phyloP scores from a whole-genome alignment of 2,329 filamentous ascomycete genomes.

The Aspergillus sp. region DNA sequence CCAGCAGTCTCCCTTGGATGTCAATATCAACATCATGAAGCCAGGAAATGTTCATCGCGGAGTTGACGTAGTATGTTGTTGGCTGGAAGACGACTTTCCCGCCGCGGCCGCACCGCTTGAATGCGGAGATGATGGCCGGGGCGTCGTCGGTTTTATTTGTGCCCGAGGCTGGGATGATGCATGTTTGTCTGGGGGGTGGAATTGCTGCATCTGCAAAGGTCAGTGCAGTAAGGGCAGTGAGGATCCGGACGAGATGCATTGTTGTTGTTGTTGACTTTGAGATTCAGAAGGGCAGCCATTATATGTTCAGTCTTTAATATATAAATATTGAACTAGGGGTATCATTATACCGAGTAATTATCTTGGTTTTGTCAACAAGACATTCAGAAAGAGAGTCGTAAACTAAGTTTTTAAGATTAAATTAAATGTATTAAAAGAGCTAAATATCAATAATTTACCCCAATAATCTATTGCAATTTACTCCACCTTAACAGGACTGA shows the following conservation, averaged over 20 bases:
- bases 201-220: neutral
- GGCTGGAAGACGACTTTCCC: conserved; percentile 54
- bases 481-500: no score
- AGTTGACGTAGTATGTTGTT: conserved; percentile 50
- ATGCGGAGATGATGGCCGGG: conserved; percentile 53
- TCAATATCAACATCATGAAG: conserved; percentile 51
- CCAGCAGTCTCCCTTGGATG: conserved; percentile 49
- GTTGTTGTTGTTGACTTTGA: neutral
- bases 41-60: conserved; percentile 51
- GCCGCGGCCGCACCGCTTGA: conserved; percentile 49
- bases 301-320: no score
- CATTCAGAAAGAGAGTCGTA: no score
- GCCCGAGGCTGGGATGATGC: conserved; percentile 14
- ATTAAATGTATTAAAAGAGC: no score
- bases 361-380: no score
- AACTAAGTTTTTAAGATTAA: no score
- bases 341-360: no score
- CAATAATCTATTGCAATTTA: no score
- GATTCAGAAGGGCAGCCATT: no score
- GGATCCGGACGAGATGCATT: neutral
- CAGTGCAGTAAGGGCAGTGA: neutral
- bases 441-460: no score
- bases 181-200: neutral
- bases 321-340: no score
- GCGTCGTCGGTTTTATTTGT: conserved; percentile 46